Percentiles rank a stretch among this genome's conserved stretches.
Evolutionary conservation across 192 early-diverging fungal genomes (phyloP).

Genomic region (Neocallimastix lanati): DNA sequence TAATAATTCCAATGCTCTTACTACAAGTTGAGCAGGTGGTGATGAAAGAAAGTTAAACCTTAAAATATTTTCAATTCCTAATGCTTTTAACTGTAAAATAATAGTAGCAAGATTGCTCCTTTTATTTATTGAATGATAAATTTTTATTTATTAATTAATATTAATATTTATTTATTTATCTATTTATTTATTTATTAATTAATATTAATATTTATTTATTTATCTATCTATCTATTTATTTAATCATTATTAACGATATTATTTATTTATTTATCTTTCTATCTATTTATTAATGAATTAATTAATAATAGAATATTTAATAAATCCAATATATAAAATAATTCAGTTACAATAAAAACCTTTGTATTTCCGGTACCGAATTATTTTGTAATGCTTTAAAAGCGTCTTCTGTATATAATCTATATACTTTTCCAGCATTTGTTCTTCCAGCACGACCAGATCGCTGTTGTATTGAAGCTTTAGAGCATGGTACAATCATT

Average conservation of each 20-base stretch:
- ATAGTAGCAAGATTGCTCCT: slow-evolving; percentile 47
- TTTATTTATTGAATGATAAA: not conserved
- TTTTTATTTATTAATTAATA: no score
- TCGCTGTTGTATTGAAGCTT: slow-evolving; percentile 21
- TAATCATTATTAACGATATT: no score
- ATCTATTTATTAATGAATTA: no score
- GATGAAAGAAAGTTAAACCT: slow-evolving; percentile 61
- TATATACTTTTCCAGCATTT: slow-evolving; percentile 26
- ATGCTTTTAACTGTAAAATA: slow-evolving; percentile 55
- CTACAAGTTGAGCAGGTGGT: slow-evolving; percentile 52
- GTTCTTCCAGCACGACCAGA: slow-evolving; percentile 26
- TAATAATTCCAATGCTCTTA: slow-evolving; percentile 46
- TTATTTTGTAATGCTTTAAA: slow-evolving; percentile 9
- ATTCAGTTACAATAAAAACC: no score
- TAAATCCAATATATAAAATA: not conserved
- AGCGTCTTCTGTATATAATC: slow-evolving; percentile 22
- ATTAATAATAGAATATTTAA: no score
- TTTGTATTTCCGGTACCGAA: slow-evolving; percentile 28
- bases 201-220: not conserved
- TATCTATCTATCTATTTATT: no score
- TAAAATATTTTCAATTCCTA: slow-evolving; percentile 65
- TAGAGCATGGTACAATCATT: slow-evolving; percentile 15
- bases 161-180: no score
- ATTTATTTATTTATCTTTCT: no score
- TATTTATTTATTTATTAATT: not conserved